Percentiles rank a stretch among this genome's conserved stretches.
These are phyloP conservation scores for Fistulinella prunicolor DNA, from an alignment of 768 basidiomycete genomes.

Conservation along the genomic window DNA sequence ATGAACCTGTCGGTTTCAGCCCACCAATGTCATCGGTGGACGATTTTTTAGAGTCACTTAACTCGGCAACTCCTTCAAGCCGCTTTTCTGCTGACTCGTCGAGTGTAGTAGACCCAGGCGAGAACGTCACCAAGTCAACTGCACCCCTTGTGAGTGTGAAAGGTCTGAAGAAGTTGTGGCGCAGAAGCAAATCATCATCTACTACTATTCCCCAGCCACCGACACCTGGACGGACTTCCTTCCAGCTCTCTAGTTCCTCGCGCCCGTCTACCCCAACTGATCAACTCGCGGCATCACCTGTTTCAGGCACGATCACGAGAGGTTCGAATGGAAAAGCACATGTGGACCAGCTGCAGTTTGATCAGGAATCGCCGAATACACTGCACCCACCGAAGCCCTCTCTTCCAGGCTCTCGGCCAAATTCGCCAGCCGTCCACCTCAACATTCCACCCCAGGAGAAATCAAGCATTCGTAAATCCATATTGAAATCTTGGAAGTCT, in stretches of 20 bases:
- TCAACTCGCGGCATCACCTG: conserved; percentile 21
- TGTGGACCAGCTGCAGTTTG: conserved; percentile 57
- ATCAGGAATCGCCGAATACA: conserved; percentile 77
- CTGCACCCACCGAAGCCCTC: conserved; percentile 33
- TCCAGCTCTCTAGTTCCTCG: conserved; percentile 24
- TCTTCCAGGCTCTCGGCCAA: conserved; percentile 32
- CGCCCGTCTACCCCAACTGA: conserved; percentile 37
- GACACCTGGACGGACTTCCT: conserved; percentile 37
- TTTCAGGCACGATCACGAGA: conserved; percentile 22
- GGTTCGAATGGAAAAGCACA: conserved; percentile 24
- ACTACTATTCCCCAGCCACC: conserved; percentile 35
- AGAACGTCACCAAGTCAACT: conserved; percentile 28
- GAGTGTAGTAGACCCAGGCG: conserved; percentile 31
- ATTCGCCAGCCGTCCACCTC: conserved; percentile 20
- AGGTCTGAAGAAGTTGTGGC: conserved; percentile 74
- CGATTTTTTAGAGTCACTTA: conserved; percentile 13
- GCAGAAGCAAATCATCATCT: conserved; percentile 56
- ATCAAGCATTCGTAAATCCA: conserved; percentile 59
- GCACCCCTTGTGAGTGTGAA: conserved; percentile 69
- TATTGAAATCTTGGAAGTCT: conserved; percentile 64
- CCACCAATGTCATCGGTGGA: conserved; percentile 26
- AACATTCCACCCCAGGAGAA: conserved; percentile 39
- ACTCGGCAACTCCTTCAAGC: conserved; percentile 41
- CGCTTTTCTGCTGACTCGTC: conserved; percentile 79
- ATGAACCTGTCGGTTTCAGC: conserved; percentile 20